Conservation (phyloP, 139 green algal genomes). For the Chlorella sp. region DNA sequence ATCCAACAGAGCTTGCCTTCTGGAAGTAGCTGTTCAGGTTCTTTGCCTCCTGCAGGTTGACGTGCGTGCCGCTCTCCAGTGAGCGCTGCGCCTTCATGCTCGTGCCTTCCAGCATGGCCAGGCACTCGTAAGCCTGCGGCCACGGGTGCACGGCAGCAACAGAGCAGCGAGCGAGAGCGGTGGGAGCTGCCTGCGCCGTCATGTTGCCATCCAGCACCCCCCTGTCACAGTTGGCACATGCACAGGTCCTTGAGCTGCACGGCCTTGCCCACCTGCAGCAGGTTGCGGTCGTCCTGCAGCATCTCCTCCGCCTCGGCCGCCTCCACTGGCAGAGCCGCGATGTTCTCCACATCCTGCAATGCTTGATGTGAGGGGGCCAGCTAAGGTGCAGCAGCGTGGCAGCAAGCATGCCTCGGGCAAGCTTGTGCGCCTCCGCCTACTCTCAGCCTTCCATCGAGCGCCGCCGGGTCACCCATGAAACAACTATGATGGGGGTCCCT, state of each 20-base stretch:
- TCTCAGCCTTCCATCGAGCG: no score
- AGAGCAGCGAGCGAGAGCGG: no score
- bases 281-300: conserved; percentile 46
- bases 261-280: conserved; percentile 44
- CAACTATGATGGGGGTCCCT: no score
- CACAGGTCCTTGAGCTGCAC: no score
- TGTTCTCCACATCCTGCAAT: conserved; percentile 51
- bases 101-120: conserved; percentile 70
- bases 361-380: neutral
- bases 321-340: conserved; percentile 46
- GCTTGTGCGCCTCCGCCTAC: no score
- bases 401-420: neutral
- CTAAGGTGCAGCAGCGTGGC: no score
- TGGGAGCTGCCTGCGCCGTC: no score
- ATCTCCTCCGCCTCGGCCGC: conserved; percentile 58
- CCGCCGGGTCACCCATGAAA: no score
- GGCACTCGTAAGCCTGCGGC: conserved; percentile 44
- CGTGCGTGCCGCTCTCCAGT: conserved; percentile 40
- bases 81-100: conserved; percentile 66
- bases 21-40: conserved; percentile 58
- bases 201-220: no score
- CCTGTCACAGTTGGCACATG: no score
- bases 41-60: conserved; percentile 35
- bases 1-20: conserved; percentile 14
- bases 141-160: neutral